Base-by-base conservation (phyloP, 2,329 filamentous ascomycete genomes). In the Clarireedia sp. region DNA sequence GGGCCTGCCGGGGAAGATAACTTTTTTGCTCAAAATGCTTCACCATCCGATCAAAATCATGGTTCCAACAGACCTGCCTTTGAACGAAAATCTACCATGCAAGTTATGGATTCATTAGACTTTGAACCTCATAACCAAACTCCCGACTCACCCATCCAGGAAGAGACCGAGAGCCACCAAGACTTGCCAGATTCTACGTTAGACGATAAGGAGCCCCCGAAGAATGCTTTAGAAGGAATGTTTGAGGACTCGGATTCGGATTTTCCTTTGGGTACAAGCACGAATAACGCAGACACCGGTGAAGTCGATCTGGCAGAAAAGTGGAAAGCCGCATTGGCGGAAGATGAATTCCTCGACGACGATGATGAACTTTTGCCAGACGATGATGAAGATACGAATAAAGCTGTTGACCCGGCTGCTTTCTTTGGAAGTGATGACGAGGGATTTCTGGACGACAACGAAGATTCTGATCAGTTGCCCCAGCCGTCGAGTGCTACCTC, bases 401-500 rank as follows among this genome's bases (percentile, higher is more conserved):
- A 76, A 43, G 77, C 76, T 52, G 65, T 87, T 17, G 84, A 89
- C 61, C 78, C 83, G 0, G 74, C 80, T 24, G 77, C 78, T 1
- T 83, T 92, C 62, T 84, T 91, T 60, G 83, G 87, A 46, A 91
- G 91, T 62, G 91, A 96, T 68, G 88, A 89, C 61, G 87, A 91
- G 65, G 90, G 89, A 0, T 87, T 96, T 58, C 74, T 96, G 9
- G 85, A 95, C 6, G 90, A 69, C 26, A 60, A 48, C 9, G 62
- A 64, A 38, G 62, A 64, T 12, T 37, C 48, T 64, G 38, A 63
- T 65, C 44, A 41, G 61, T 33, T 51, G 59, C 3, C 64, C 40
- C 56, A 61, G 16, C 56, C 68, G 23, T 64, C 69, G 37, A 50
- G 21, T 40, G 19, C 21, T 14, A 53, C 66, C 14, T 59, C 61